phyloP scores from a whole-genome alignment of 1,139 yeast species.

The Saccharomyces hybrid region DNA sequence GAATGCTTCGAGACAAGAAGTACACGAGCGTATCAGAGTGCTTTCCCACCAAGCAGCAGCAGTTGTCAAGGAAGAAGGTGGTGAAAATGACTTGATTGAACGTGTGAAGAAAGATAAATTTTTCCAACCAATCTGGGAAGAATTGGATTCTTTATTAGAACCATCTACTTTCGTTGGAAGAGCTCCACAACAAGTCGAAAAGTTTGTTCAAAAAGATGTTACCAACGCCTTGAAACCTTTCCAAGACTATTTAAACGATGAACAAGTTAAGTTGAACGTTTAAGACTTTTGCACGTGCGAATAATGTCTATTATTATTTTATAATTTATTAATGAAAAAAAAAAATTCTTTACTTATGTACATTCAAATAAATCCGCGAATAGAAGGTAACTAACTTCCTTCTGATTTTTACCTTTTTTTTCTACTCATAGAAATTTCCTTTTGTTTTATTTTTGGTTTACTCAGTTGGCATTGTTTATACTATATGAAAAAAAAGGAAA shows the following conservation, averaged over 20 bases:
- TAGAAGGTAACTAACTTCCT: background rate
- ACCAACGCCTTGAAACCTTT: conserved; percentile 72
- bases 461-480: background rate
- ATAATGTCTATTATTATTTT: background rate
- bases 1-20: conserved; percentile 96
- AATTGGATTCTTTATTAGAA: conserved; percentile 71
- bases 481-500: background rate
- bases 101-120: conserved; percentile 72
- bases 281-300: conserved; percentile 20
- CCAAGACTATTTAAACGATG: conserved; percentile 50
- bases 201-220: conserved; percentile 79
- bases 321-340: background rate
- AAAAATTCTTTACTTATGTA: background rate
- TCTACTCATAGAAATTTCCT: background rate
- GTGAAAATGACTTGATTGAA: conserved; percentile 93
- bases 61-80: conserved; percentile 96
- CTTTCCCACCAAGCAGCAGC: conserved; percentile 95
- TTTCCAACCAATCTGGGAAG: conserved; percentile 83
- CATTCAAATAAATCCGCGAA: background rate
- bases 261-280: conserved; percentile 56
- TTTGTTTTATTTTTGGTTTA: background rate
- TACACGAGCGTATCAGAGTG: conserved; percentile 96
- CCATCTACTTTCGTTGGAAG: conserved; percentile 96
- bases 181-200: conserved; percentile 96
- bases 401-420: background rate